Percentiles rank a stretch among this genome's conserved stretches.
Evolutionary conservation across 2,329 filamentous ascomycete genomes (phyloP).

Genomic region (Fusarium globosum): DNA sequence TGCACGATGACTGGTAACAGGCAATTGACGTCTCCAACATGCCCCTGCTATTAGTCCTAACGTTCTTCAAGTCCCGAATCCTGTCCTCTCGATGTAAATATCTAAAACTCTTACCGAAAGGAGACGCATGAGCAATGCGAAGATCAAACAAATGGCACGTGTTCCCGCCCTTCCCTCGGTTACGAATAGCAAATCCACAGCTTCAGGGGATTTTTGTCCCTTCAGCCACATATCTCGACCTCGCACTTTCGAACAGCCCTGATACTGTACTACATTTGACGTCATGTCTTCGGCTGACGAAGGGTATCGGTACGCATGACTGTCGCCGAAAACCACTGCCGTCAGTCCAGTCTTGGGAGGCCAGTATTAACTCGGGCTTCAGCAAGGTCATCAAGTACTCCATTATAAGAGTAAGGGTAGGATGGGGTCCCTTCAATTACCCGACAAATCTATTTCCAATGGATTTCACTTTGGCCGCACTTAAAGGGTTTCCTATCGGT

Average conservation of each 20-base stretch:
- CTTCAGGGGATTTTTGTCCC: background rate
- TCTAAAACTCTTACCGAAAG: background rate
- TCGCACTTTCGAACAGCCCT: background rate
- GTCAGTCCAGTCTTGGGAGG: background rate
- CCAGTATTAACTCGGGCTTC: background rate
- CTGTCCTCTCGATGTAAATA: background rate
- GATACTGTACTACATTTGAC: background rate
- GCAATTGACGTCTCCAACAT: background rate
- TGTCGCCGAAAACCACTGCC: background rate
- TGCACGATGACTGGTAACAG: background rate
- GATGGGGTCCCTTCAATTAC: background rate
- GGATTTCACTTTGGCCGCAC: background rate
- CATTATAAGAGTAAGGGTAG: background rate
- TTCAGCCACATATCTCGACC: background rate
- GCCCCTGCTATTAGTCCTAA: background rate
- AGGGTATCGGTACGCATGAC: background rate
- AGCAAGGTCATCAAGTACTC: background rate
- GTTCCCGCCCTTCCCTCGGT: background rate
- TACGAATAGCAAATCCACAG: background rate
- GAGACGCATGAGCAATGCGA: background rate
- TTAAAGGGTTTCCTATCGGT: background rate
- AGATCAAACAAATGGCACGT: constrained; percentile 11
- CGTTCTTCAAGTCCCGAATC: background rate
- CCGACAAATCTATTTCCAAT: background rate
- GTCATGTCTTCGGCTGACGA: background rate